Conservation (phyloP, 192 early-diverging fungal genomes). For the Phlyctochytrium planicorne region DNA sequence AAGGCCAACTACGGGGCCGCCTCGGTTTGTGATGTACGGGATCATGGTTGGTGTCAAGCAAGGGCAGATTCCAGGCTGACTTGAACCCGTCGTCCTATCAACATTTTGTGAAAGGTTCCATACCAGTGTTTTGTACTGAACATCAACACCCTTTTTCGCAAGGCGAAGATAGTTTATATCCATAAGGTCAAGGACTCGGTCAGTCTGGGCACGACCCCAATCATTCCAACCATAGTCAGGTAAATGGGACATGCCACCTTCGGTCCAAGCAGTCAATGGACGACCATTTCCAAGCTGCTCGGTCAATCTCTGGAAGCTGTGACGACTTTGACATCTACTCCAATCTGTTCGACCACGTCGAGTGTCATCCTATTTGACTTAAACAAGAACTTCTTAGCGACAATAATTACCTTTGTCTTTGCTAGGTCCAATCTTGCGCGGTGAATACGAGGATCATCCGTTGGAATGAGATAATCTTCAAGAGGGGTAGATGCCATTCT, state of each 20-base stretch:
- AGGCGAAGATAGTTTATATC: constrained; percentile 42
- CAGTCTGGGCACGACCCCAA: constrained; percentile 37
- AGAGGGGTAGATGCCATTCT: constrained; percentile 35
- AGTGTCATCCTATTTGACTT: constrained; percentile 1
- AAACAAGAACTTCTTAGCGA: neutral
- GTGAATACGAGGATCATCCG: constrained; percentile 46
- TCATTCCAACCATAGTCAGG: constrained; percentile 33
- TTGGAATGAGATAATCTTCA: constrained; percentile 42
- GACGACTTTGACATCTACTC: constrained; percentile 43
- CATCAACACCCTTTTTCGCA: constrained; percentile 33
- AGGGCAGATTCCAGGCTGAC: constrained; percentile 32
- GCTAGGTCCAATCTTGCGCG: constrained; percentile 27
- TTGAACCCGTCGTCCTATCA: constrained; percentile 33
- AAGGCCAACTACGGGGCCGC: constrained; percentile 43
- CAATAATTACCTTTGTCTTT: constrained; percentile 12
- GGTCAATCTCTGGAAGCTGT: constrained; percentile 30
- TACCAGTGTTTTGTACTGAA: constrained; percentile 43
- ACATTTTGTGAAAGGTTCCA: constrained; percentile 52
- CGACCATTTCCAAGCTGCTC: constrained; percentile 38
- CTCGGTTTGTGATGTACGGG: constrained; percentile 44
- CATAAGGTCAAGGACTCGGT: constrained; percentile 45
- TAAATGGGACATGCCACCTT: constrained; percentile 35
- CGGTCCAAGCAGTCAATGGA: constrained; percentile 44
- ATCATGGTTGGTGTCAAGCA: constrained; percentile 47
- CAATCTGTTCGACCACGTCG: constrained; percentile 33